A percentile compares a stretch with the other conserved stretches of the same genome.
Conservation (phyloP, 75 land plant genomes). For the Larix kaempferi region DNA sequence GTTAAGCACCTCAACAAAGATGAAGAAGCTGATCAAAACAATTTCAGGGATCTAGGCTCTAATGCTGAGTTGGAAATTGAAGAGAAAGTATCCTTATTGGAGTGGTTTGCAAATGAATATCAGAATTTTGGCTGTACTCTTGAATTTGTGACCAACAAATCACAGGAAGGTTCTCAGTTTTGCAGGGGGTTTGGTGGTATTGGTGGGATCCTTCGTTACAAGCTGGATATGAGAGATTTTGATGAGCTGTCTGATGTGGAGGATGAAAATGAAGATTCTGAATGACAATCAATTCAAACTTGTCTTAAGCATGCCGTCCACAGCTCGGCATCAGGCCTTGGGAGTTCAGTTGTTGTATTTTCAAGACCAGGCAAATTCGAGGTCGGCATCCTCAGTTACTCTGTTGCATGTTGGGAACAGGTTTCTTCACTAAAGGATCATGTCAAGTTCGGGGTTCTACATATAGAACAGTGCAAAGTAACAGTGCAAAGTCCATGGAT, state of each 20-base stretch:
- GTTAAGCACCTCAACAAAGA: constrained; percentile 66
- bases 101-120: constrained; percentile 73
- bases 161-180: constrained; percentile 72
- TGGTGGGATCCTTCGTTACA: constrained; percentile 69
- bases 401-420: constrained; percentile 1
- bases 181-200: constrained; percentile 74
- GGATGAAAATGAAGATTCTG: constrained; percentile 52
- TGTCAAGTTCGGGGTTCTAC: background rate
- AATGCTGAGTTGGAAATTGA: constrained; percentile 64
- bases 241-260: constrained; percentile 58
- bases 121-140: constrained; percentile 54
- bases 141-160: constrained; percentile 69
- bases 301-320: background rate
- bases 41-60: constrained; percentile 40
- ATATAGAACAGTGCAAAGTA: too few relatives aligned
- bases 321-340: background rate
- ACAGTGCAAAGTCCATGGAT: too few relatives aligned
- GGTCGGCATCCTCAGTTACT: background rate
- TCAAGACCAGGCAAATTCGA: background rate
- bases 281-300: constrained; percentile 23
- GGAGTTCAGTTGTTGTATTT: background rate
- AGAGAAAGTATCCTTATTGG: constrained; percentile 51
- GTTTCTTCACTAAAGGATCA: background rate
- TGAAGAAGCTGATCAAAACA: constrained; percentile 52
- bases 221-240: constrained; percentile 62